These are phyloP conservation scores for Vitis labrusca DNA, from an alignment of 164 flowering plant genomes.

Conservation along the genomic window DNA sequence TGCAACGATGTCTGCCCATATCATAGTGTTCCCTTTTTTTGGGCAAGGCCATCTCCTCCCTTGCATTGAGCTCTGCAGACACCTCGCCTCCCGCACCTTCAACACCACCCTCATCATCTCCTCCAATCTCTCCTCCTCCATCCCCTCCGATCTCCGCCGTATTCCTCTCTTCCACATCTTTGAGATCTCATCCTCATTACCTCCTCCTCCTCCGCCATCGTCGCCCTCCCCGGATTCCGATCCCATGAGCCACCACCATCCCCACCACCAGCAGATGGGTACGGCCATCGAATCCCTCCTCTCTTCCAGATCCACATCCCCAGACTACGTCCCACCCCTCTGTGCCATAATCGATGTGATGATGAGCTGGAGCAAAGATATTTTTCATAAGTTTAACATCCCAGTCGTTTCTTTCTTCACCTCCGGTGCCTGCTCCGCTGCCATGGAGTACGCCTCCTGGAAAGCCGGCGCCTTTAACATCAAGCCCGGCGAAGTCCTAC, in stretches of 20 bases:
- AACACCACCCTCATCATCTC: conserved; percentile 16
- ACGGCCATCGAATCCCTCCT: conserved; percentile 12
- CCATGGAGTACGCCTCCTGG: conserved; percentile 30
- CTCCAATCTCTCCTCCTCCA: conserved; percentile 18
- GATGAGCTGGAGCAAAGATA: conserved; percentile 17
- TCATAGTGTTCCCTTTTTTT: conserved; percentile 9
- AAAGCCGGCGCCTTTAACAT: conserved; percentile 11
- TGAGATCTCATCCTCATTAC: conserved; percentile 10
- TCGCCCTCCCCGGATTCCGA: background rate
- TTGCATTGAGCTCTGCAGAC: conserved; percentile 25
- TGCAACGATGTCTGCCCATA: too few species aligned
- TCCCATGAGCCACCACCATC: conserved; percentile 1
- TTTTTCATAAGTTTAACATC: conserved; percentile 17
- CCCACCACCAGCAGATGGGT: conserved; percentile 3
- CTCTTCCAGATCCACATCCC: background rate
- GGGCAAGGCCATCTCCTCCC: conserved; percentile 35
- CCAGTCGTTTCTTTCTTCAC: conserved; percentile 30
- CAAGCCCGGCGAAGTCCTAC: conserved; percentile 26
- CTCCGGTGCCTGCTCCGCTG: conserved; percentile 34
- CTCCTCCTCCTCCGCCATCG: background rate
- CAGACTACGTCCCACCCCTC: conserved; percentile 10
- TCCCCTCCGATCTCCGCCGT: conserved; percentile 22
- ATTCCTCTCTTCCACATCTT: conserved; percentile 11
- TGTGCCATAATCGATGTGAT: conserved; percentile 32
- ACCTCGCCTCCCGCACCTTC: conserved; percentile 12